Conservation (phyloP, 805 yeast species). For the Candida tammaniensis region DNA sequence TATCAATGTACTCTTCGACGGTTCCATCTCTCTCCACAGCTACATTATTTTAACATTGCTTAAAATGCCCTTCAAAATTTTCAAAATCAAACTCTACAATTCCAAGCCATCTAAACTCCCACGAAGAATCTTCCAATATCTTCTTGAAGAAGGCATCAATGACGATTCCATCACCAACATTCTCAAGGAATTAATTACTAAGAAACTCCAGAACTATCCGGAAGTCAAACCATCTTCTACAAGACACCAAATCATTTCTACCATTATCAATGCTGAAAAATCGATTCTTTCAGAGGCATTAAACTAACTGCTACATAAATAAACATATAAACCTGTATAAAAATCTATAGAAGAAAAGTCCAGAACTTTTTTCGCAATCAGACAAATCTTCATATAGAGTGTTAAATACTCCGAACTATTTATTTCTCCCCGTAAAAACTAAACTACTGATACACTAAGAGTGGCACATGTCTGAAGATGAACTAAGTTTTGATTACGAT, state of each 20-base stretch:
- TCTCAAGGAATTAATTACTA: background rate
- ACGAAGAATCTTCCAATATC: slow-evolving; percentile 7
- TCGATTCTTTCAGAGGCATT: slow-evolving; percentile 19
- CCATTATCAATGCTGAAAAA: slow-evolving; percentile 22
- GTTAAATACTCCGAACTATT: too few species aligned
- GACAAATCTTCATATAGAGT: too few species aligned
- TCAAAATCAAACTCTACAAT: slow-evolving; percentile 10
- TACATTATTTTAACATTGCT: slow-evolving; percentile 33
- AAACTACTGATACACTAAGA: too few species aligned
- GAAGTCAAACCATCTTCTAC: background rate
- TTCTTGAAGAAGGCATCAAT: slow-evolving; percentile 1
- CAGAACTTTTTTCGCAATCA: too few species aligned
- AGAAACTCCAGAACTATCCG: background rate
- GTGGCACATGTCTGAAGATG: slow-evolving; percentile 2
- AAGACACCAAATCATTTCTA: background rate
- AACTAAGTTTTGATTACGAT: slow-evolving; percentile 13
- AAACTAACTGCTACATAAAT: too few species aligned
- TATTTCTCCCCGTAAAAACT: too few species aligned
- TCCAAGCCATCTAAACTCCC: slow-evolving; percentile 6
- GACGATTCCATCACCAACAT: background rate
- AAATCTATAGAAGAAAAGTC: too few species aligned
- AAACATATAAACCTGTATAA: too few species aligned
- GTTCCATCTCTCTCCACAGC: slow-evolving; percentile 44
- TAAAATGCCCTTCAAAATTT: slow-evolving; percentile 22
- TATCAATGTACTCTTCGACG: slow-evolving; percentile 37